phyloP scores from a whole-genome alignment of 148 eudicot genomes.

The Polygonum maritimum region DNA sequence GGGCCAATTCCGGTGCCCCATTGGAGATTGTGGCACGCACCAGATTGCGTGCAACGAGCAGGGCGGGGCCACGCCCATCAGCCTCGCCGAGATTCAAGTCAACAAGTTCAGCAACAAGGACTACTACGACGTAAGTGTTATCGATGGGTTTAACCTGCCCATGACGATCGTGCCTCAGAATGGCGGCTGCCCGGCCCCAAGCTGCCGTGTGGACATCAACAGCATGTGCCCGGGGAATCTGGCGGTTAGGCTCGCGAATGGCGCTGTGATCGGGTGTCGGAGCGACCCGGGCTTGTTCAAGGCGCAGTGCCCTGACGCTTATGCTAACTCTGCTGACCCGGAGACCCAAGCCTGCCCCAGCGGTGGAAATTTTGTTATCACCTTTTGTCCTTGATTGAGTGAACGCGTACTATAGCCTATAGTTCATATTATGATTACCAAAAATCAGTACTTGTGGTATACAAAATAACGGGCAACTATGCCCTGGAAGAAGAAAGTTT shows the following conservation, averaged over 20 bases:
- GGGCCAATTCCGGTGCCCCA: conserved; percentile 22
- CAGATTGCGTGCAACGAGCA: conserved; percentile 30
- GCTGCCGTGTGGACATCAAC: not conserved
- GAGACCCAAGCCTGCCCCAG: conserved; percentile 50
- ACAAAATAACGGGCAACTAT: no score
- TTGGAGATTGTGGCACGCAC: conserved; percentile 41
- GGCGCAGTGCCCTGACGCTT: conserved; percentile 78
- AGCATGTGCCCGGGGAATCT: conserved; percentile 14
- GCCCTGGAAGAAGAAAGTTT: no score
- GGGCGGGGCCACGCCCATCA: conserved; percentile 38
- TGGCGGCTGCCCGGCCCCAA: not conserved
- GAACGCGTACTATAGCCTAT: no score
- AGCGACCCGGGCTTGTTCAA: conserved; percentile 65
- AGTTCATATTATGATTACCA: no score
- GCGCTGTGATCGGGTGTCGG: conserved; percentile 63
- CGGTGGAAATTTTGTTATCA: conserved; percentile 46
- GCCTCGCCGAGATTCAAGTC: conserved; percentile 29
- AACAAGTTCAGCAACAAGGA: conserved; percentile 14
- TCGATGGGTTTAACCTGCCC: conserved; percentile 49
- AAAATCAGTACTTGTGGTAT: no score
- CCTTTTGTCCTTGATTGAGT: conserved; percentile 48
- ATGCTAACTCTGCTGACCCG: conserved; percentile 68
- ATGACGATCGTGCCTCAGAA: conserved; percentile 16
- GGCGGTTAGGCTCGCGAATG: not conserved
- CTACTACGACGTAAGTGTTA: conserved; percentile 36